Evolutionary conservation across 1,284 basidiomycete genomes (phyloP).

Genomic region (Malassezia psittaci): DNA sequence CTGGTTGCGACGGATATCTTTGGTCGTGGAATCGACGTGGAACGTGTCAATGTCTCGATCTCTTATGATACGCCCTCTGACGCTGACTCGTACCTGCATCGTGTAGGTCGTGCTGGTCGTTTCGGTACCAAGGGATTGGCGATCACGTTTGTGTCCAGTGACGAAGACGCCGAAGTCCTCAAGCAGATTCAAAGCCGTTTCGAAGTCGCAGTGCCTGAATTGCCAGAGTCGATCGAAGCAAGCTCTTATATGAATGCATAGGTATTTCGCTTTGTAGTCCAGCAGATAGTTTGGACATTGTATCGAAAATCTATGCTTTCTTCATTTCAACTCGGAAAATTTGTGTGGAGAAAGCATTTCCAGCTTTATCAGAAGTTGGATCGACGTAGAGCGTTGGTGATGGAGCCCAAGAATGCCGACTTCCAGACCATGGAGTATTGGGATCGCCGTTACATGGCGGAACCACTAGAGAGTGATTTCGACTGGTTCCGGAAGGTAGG

Average conservation of each 20-base stretch:
- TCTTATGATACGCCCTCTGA: slow-evolving; percentile 75
- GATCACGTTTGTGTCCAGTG: slow-evolving; percentile 90
- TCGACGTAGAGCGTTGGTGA: background rate
- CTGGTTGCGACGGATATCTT: slow-evolving; percentile 47
- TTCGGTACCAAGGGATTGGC: slow-evolving; percentile 99
- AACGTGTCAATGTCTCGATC: slow-evolving; percentile 46
- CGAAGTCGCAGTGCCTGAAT: slow-evolving; percentile 81
- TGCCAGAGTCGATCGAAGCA: slow-evolving; percentile 84
- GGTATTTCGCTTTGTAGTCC: no score
- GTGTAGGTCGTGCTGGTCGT: slow-evolving; percentile 96
- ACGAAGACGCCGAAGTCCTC: slow-evolving; percentile 87
- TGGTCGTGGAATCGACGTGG: slow-evolving; percentile 47
- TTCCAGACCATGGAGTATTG: slow-evolving; percentile 33
- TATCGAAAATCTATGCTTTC: no score
- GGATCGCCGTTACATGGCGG: slow-evolving; percentile 31
- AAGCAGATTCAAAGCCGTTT: slow-evolving; percentile 78
- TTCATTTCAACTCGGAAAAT: no score
- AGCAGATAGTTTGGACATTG: no score
- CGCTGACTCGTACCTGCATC: slow-evolving; percentile 95
- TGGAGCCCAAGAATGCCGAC: slow-evolving; percentile 25
- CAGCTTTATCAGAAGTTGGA: no score
- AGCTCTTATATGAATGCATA: slow-evolving; percentile 49
- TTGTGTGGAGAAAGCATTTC: background rate
- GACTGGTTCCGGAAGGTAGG: slow-evolving; percentile 39
- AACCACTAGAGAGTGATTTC: slow-evolving; percentile 24